Base-by-base conservation (phyloP, 805 yeast species). In the Yamadazyma laniorum region DNA sequence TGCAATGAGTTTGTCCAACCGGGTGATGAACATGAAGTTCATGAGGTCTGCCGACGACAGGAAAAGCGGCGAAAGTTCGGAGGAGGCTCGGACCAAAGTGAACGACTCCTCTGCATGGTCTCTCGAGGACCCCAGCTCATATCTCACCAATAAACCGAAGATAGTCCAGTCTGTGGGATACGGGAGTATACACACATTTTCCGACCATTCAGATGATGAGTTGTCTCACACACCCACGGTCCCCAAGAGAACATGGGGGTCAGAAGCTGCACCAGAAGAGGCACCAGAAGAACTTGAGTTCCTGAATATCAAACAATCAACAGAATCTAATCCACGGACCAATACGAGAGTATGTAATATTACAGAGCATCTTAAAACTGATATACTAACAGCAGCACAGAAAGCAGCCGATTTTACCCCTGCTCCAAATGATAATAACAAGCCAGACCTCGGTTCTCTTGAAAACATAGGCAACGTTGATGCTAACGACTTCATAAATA, bases 1-100 rank as follows among this genome's bases (percentile, higher is more conserved):
- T 6, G 22, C 14, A 5, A 60, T 58, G 65, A 55, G 60, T 44
- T 56, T 67, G 36, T 83, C 93, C 18, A 76, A 77, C 51, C 74
- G 88, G 51, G 85, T 87, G 51, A 67, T 82, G 79, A 83, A 82
- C 74, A 87, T 87, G 96, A 87, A 86, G 70, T 68, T 69, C 70
- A 68, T 68, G 72, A 63, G 57, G 40, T 56, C 53, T 29, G 53
- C 70, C 25, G 76, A 73, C 16, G 70, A 62, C 26, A 54, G 42
- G 50, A 55, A 56, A 19, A 52, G 22, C 18, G 25, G 25, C 12
- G 26, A 22, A 25, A 18, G 12, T 8, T n/a, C 28, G n/a, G 67
- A 63, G 27, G 63, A 56, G 26, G 45, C 52, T 27, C 52, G 54
- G 37, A 61, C 53, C 32, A 74, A 68, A 37, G 57, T 73, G 12